phyloP scores from a whole-genome alignment of 2,329 filamentous ascomycete species.

The Dryadomyces sulphureus region DNA sequence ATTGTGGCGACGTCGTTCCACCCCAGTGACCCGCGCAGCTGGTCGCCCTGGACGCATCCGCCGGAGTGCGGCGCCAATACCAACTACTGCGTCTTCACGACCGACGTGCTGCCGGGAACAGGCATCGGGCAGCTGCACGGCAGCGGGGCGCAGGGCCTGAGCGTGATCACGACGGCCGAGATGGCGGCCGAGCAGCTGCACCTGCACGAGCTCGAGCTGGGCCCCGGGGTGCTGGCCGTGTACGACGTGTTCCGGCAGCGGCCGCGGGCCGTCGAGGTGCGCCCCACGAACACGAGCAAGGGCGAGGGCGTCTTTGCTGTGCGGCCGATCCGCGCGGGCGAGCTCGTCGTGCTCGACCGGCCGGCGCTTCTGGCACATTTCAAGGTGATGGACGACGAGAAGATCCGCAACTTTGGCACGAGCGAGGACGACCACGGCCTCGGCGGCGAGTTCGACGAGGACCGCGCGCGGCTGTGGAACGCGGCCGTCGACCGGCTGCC shows the following conservation, averaged over 20 bases:
- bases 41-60: slow-evolving; percentile 15
- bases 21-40: slow-evolving; percentile 4
- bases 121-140: slow-evolving; percentile 4
- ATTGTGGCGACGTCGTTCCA: background rate
- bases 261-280: background rate
- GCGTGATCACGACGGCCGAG: slow-evolving; percentile 18
- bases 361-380: slow-evolving; percentile 15
- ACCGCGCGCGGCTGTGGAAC: slow-evolving; percentile 3
- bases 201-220: slow-evolving; percentile 1
- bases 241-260: background rate
- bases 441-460: background rate
- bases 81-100: slow-evolving; percentile 15
- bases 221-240: background rate
- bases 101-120: slow-evolving; percentile 8
- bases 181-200: slow-evolving; percentile 14
- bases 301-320: slow-evolving; percentile 19
- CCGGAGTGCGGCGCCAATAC: slow-evolving; percentile 12
- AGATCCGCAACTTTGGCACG: background rate
- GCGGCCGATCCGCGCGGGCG: slow-evolving; percentile 15
- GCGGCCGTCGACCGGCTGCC: slow-evolving; percentile 5
- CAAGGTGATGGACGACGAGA: background rate
- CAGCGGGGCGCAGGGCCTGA: slow-evolving; percentile 4
- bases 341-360: slow-evolving; percentile 18
- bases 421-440: slow-evolving; percentile 7
- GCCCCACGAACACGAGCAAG: slow-evolving; percentile 6